Conservation (phyloP, 148 eudicot genomes). For the Vaccinium corymbosum region DNA sequence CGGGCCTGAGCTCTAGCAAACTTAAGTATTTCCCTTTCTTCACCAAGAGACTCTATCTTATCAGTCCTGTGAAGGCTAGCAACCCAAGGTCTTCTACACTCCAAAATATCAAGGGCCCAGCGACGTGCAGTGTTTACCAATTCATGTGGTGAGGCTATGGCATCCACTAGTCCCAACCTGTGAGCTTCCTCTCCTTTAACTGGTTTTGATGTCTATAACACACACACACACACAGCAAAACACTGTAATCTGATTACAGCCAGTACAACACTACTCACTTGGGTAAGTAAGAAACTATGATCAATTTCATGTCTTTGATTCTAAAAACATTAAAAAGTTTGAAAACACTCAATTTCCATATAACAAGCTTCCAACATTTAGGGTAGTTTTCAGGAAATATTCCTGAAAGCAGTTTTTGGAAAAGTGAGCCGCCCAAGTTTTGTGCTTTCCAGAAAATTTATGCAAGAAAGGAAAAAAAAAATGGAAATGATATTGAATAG, state of each 20-base stretch:
- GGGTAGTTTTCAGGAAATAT: too few species aligned
- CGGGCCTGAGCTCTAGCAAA: constrained; percentile 79
- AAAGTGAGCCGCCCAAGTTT: too few species aligned
- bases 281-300: too few species aligned
- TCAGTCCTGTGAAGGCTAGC: constrained; percentile 68
- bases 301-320: too few species aligned
- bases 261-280: background rate
- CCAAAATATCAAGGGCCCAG: constrained; percentile 84
- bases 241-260: background rate
- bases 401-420: too few species aligned
- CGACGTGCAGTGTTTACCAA: constrained; percentile 60
- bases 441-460: too few species aligned
- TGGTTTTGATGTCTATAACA: constrained; percentile 61
- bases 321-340: too few species aligned
- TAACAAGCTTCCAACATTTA: too few species aligned
- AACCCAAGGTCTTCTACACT: constrained; percentile 74
- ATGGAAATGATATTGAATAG: too few species aligned
- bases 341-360: too few species aligned
- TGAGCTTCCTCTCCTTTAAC: constrained; percentile 82
- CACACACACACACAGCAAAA: background rate
- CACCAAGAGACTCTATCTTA: constrained; percentile 80
- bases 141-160: constrained; percentile 63
- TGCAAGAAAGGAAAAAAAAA: too few species aligned
- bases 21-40: constrained; percentile 82
- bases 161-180: constrained; percentile 83